Base-by-base conservation (phyloP, 1,139 yeast species). In the Sugiyamaella xylanicola region DNA sequence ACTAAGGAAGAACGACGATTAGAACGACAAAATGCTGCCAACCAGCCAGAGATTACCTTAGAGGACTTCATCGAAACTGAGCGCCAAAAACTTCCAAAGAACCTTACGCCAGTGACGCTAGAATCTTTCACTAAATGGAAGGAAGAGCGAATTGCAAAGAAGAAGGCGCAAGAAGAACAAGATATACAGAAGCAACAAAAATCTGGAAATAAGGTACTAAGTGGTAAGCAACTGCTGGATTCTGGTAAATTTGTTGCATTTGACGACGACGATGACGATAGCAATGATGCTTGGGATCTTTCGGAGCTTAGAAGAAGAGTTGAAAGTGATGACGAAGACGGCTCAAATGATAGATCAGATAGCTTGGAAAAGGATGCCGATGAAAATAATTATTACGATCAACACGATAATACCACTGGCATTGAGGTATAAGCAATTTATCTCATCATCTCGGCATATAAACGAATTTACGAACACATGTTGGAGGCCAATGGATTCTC, bases 51-150 rank as follows among this genome's bases (percentile, higher is more conserved):
- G 76, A 88, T 95, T 67, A 89, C 98, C 1, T 78, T 95, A 65
- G 99, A 95, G 74, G 99, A 95, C 62, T 93, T 93, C 71, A 83
- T 95, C 63, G 99, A 95, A 71, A 83, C 95, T 57, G 99, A 93
- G 74, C 85, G 98, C 75, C 87, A 84, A 61, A 86, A 85, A 69
- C 78, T 95, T 68, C 96, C 95, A 65, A 75, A 81, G 56, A 80
- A 83, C 52, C 80, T 91, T 68, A 92, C 97, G 1, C 97, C 98
- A 29, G 91, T 95, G 59, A 92, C 96, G 1, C 76, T 83, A 39
- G 92, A 87, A 58, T 72, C 91, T n/a, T 95, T 95, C 72, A 80
- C 80, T 43, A 80, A 80, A 67, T 95, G 99, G 99, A 92, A 92
- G 75, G 70, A 73, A 62, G 82, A 84, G 61, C 88, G 90, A 64